phyloP scores from a whole-genome alignment of 768 basidiomycete genomes.

The Hemileccinum rubropunctum region DNA sequence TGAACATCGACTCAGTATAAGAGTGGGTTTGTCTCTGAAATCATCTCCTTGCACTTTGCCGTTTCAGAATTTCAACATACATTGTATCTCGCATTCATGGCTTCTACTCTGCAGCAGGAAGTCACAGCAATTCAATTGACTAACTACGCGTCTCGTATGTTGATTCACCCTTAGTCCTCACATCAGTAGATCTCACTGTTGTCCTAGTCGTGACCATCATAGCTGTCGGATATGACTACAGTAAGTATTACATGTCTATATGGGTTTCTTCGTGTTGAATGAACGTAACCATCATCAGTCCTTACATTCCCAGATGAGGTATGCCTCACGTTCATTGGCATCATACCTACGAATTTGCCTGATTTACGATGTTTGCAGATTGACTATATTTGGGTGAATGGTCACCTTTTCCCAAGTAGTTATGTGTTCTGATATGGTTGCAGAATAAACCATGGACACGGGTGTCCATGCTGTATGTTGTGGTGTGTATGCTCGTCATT shows the following conservation, averaged over 20 bases:
- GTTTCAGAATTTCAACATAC: no score
- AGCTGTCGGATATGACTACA: background rate
- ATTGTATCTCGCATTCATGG: no score
- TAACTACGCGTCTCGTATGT: background rate
- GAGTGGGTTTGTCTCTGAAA: no score
- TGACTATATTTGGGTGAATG: background rate
- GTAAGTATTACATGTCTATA: background rate
- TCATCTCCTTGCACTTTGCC: no score
- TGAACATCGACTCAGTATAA: no score
- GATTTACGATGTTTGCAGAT: background rate
- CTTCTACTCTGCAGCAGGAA: no score
- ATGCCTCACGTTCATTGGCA: background rate
- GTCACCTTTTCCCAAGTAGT: background rate
- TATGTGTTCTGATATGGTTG: background rate
- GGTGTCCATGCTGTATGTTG: background rate
- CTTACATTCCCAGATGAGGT: background rate
- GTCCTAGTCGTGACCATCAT: background rate
- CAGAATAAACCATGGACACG: background rate
- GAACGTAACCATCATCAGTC: background rate
- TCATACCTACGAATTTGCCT: no score
- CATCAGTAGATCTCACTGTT: background rate
- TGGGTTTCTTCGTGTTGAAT: background rate
- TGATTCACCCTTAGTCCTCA: background rate
- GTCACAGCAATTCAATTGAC: no score
- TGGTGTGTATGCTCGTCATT: background rate